Evolutionary conservation across 148 eudicot genomes (phyloP).

Genomic region (Pharnaceum exiguum): DNA sequence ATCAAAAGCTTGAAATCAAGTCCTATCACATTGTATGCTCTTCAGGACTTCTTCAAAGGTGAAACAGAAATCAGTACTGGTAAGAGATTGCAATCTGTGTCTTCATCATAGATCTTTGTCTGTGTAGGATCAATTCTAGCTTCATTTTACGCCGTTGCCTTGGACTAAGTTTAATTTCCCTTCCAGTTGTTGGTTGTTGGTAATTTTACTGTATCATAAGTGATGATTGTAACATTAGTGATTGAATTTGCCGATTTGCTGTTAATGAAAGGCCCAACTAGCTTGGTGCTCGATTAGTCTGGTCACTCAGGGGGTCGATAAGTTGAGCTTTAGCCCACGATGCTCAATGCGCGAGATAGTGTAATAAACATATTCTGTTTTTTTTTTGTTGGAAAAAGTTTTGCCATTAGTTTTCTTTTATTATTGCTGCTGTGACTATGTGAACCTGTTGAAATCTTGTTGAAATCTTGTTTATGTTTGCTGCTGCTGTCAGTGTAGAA

Average conservation of each 20-base stretch:
- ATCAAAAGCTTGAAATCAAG: conserved; percentile 69
- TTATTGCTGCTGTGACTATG: too few relatives aligned
- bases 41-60: conserved; percentile 75
- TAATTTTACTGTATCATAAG: conserved; percentile 16
- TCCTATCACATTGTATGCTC: conserved; percentile 68
- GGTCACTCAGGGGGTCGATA: too few relatives aligned
- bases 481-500: too few relatives aligned
- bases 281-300: too few relatives aligned
- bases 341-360: too few relatives aligned
- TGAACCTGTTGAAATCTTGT: too few relatives aligned
- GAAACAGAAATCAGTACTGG: conserved; percentile 15
- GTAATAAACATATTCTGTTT: too few relatives aligned
- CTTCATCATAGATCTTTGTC: conserved; percentile 15
- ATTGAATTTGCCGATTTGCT: neutral
- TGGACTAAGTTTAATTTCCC: neutral
- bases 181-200: conserved; percentile 2
- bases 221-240: conserved; percentile 5
- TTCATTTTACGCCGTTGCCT: neutral
- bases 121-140: conserved; percentile 12
- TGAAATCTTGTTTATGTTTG: too few relatives aligned
- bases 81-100: conserved; percentile 42
- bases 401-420: too few relatives aligned
- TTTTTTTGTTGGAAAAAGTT: too few relatives aligned
- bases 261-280: conserved; percentile 2
- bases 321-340: too few relatives aligned